A percentile compares a stretch with the other conserved stretches of the same genome.
Conservation (phyloP, 805 yeast species). For the Tetrapisispora iriomotensis region DNA sequence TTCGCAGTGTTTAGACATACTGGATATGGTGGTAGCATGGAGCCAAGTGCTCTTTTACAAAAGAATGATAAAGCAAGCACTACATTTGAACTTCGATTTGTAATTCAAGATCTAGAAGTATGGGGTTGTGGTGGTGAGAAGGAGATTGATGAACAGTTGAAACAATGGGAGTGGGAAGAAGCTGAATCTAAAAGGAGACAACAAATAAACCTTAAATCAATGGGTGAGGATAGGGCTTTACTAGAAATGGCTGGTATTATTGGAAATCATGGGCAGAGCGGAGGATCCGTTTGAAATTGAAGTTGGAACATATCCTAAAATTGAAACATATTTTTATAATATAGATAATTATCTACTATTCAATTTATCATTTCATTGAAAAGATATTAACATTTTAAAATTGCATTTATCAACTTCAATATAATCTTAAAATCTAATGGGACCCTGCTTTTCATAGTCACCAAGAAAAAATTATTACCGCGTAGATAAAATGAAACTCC, state of each 20-base stretch:
- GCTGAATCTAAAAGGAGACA: constrained; percentile 74
- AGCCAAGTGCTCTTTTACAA: constrained; percentile 25
- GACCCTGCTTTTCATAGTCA: too few relatives aligned
- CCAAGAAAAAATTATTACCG: too few relatives aligned
- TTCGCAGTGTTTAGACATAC: constrained; percentile 69
- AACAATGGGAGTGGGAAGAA: constrained; percentile 87
- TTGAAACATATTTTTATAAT: too few relatives aligned
- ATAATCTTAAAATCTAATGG: too few relatives aligned
- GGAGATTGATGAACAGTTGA: constrained; percentile 66
- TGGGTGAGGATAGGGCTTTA: constrained; percentile 77
- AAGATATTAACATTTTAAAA: too few relatives aligned
- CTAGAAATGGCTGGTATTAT: constrained; percentile 72
- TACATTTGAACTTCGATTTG: constrained; percentile 57
- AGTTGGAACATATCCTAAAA: too few relatives aligned
- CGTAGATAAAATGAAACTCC: too few relatives aligned
- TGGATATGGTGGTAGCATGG: constrained; percentile 44
- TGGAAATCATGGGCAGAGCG: constrained; percentile 38
- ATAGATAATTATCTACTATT: too few relatives aligned
- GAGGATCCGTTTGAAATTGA: constrained; percentile 43
- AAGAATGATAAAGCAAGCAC: constrained; percentile 14
- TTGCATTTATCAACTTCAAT: too few relatives aligned
- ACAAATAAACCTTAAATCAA: constrained; percentile 49
- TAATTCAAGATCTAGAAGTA: constrained; percentile 70
- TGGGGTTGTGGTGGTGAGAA: constrained; percentile 84
- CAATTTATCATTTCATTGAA: too few relatives aligned